phyloP scores from a whole-genome alignment of 129 eudicot genomes.

The Saposhnikovia divaricata region DNA sequence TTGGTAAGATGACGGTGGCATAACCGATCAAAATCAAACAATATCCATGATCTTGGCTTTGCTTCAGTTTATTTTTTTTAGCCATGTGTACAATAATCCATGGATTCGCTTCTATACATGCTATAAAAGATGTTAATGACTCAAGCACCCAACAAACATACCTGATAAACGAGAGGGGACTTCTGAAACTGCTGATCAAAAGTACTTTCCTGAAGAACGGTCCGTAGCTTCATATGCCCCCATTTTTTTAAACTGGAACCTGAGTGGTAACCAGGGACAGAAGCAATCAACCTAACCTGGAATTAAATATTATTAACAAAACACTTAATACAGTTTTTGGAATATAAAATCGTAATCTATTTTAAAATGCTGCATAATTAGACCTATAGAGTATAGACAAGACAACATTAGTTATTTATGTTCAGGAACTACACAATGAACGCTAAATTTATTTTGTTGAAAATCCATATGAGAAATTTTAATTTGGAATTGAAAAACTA shows the following conservation, averaged over 20 bases:
- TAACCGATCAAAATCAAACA: background rate
- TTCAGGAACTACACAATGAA: background rate
- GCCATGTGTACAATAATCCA: background rate
- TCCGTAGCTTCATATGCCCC: constrained; percentile 95
- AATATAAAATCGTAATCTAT: background rate
- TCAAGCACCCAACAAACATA: constrained; percentile 2
- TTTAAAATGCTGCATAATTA: background rate
- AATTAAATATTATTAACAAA: constrained; percentile 9
- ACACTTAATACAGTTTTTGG: background rate
- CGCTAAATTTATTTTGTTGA: background rate
- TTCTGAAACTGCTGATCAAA: constrained; percentile 66
- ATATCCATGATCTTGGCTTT: background rate
- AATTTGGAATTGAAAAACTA: background rate
- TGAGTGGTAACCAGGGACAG: constrained; percentile 94
- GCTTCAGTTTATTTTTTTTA: too few relatives aligned
- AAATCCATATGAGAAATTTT: background rate
- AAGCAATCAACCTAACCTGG: constrained; percentile 93
- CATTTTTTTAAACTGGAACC: constrained; percentile 80
- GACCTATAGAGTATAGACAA: background rate
- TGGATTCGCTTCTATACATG: background rate
- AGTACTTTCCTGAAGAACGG: constrained; percentile 64
- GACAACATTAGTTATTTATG: background rate
- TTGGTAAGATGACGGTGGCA: background rate
- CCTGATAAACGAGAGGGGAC: constrained; percentile 94
- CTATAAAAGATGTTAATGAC: background rate